phyloP scores from a whole-genome alignment of 1,139 yeast genomes.

The Pichia sp. region DNA sequence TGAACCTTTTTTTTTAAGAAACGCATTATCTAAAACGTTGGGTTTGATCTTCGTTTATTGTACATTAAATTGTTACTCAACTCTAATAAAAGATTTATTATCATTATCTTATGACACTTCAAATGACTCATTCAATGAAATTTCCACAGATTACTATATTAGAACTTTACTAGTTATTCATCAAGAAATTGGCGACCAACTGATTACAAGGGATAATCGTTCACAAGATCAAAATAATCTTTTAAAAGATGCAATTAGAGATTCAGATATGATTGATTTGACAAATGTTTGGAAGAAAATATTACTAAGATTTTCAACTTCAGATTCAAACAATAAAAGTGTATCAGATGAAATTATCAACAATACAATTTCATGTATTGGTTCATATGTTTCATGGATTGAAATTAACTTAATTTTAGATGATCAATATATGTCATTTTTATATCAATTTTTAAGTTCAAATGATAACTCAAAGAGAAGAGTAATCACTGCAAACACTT shows the following conservation, averaged over 20 bases:
- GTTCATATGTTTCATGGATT: conserved; percentile 91
- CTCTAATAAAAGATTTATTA: conserved; percentile 63
- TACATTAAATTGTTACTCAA: conserved; percentile 58
- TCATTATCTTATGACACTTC: conserved; percentile 30
- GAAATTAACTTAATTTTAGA: conserved; percentile 77
- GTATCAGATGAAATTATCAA: conserved; percentile 45
- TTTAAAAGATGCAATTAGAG: conserved; percentile 77
- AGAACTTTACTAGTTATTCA: conserved; percentile 73
- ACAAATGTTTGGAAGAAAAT: conserved; percentile 65
- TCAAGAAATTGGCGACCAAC: conserved; percentile 88
- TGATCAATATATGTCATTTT: conserved; percentile 52
- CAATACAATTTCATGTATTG: conserved; percentile 62
- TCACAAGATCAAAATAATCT: conserved; percentile 58
- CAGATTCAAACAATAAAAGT: conserved; percentile 17
- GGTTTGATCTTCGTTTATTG: conserved; percentile 64
- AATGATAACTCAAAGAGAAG: conserved; percentile 34
- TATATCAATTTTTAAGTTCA: conserved; percentile 56
- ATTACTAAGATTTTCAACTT: conserved; percentile 33
- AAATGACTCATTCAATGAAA: conserved; percentile 32
- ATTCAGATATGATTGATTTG: conserved; percentile 63
- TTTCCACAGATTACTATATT: conserved; percentile 70
- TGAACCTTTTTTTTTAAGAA: conserved; percentile 63
- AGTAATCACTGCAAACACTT: conserved; percentile 61
- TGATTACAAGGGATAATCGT: conserved; percentile 61
- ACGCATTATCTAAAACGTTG: conserved; percentile 71